Evolutionary conservation across 805 yeast genomes (phyloP), one percentile per base, ranked within the genome.

Genomic region (Vanderwaltozyma tropicalis): DNA sequence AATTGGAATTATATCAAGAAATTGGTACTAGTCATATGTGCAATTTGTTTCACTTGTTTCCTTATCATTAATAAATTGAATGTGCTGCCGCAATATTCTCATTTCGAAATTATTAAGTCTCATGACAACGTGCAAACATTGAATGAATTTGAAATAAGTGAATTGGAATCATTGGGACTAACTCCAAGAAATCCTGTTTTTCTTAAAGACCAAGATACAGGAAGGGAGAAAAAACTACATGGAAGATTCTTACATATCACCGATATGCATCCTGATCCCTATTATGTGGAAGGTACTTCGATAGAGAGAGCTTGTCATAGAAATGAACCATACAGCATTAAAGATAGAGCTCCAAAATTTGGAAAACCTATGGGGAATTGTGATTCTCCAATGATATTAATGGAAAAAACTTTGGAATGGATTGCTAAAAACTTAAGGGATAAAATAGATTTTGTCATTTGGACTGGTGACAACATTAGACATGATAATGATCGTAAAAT

Each of bases 391-490:
- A 56, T 76, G 54, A 59, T 61, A 1, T 57, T 85, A 34, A 74
- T 80, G 58, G 64, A 75, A 9, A 67, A 67, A 14, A 83, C 94
- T 0, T 59, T 85, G 38, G 55, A 68, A 22, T 85, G 94, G 92
- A 63, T 85, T 2, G 57, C 67, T 16, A 64, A 66, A 11, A 76
- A 83, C 42, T 56, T 85, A 41, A 72, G 67, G 42, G 92, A 82
- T 56, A 76, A 84, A 46, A 77, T 85, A 34, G 95, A 85, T 56
- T 85, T 85, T 59, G 78, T 85, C 11, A 71, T 85, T 12, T 85
- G 95, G 95, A 84, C 95, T 0, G 95, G 95, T 24, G 95, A 85
- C 59, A 85, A 84, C 49, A 74, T 82, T 32, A 68, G 94, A 39
- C 95, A 84, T 56, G 94, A 84, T 56, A 81, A 79, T 49, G 95